These are phyloP conservation scores for Daldinia sp. DNA, from an alignment of 2,329 filamentous ascomycete genomes.

Conservation along the genomic window DNA sequence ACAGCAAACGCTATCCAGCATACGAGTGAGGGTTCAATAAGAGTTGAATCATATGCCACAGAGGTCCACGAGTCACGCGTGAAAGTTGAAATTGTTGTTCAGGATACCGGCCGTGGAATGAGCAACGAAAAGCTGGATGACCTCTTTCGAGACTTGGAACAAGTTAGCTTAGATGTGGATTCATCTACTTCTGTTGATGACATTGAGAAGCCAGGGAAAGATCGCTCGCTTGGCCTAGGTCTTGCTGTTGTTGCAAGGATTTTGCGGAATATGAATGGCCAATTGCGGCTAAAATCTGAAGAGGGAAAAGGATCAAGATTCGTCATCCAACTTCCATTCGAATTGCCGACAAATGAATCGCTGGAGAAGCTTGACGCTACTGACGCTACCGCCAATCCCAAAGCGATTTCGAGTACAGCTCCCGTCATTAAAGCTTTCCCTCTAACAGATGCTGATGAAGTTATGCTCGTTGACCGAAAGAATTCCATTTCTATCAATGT, in stretches of 20 bases:
- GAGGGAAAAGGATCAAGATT: constrained; percentile 86
- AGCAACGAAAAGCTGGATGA: constrained; percentile 64
- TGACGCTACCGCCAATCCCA: constrained; percentile 34
- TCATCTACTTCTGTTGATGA: constrained; percentile 46
- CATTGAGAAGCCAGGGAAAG: constrained; percentile 49
- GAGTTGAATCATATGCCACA: constrained; percentile 75
- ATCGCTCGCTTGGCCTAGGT: constrained; percentile 77
- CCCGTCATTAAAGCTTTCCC: constrained; percentile 52
- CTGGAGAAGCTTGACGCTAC: constrained; percentile 44
- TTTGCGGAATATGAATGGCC: constrained; percentile 90
- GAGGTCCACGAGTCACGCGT: constrained; percentile 66
- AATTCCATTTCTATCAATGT: constrained; percentile 44
- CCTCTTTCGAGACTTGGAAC: constrained; percentile 69
- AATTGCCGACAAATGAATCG: constrained; percentile 64
- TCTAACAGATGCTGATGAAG: constrained; percentile 62
- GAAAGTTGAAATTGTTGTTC: constrained; percentile 78
- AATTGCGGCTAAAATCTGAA: constrained; percentile 85
- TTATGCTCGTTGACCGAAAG: constrained; percentile 69
- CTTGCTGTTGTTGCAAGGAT: constrained; percentile 90
- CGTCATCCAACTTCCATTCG: constrained; percentile 81
- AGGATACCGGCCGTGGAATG: constrained; percentile 82
- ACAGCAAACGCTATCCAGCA: constrained; percentile 88
- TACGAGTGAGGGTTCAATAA: constrained; percentile 75
- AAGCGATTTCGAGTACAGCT: constrained; percentile 46
- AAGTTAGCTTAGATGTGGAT: constrained; percentile 64